Evolutionary conservation across 805 yeast species (phyloP).

Genomic region (Saccharomyces eubayanus): DNA sequence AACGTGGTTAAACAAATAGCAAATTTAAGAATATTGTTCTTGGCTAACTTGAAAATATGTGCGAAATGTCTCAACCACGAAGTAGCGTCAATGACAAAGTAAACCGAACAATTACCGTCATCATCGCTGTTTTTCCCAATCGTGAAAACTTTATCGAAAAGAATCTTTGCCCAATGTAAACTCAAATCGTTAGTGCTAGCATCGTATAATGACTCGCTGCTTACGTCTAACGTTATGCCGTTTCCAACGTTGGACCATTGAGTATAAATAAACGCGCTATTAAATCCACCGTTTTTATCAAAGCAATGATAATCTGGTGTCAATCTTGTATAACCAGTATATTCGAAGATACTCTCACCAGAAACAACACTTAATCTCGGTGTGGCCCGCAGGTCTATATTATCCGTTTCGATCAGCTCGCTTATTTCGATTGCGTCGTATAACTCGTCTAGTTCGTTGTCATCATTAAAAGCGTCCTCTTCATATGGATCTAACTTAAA

Average conservation of each 20-base stretch:
- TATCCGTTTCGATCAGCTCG: slow-evolving; percentile 18
- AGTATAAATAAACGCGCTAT: slow-evolving; percentile 29
- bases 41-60: slow-evolving; percentile 56
- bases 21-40: slow-evolving; percentile 47
- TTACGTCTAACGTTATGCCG: not conserved
- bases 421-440: slow-evolving; percentile 1
- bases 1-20: slow-evolving; percentile 67
- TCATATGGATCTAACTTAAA: slow-evolving; percentile 14
- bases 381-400: slow-evolving; percentile 13
- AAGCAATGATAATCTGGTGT: slow-evolving; percentile 23
- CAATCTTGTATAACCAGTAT: slow-evolving; percentile 27
- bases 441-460: not conserved
- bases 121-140: slow-evolving; percentile 30
- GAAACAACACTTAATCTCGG: slow-evolving; percentile 23
- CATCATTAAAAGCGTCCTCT: not conserved
- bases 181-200: not conserved
- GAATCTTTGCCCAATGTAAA: not conserved
- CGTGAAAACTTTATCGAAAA: slow-evolving; percentile 5
- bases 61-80: slow-evolving; percentile 77
- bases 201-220: not conserved
- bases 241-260: slow-evolving; percentile 5
- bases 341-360: slow-evolving; percentile 27
- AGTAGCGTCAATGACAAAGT: slow-evolving; percentile 62
- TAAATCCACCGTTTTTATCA: slow-evolving; percentile 30
- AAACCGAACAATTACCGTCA: slow-evolving; percentile 6